Evolutionary conservation across 208 protist genomes (phyloP), one percentile per base, ranked within the genome.

Genomic region (Crithidia acanthocephali): DNA sequence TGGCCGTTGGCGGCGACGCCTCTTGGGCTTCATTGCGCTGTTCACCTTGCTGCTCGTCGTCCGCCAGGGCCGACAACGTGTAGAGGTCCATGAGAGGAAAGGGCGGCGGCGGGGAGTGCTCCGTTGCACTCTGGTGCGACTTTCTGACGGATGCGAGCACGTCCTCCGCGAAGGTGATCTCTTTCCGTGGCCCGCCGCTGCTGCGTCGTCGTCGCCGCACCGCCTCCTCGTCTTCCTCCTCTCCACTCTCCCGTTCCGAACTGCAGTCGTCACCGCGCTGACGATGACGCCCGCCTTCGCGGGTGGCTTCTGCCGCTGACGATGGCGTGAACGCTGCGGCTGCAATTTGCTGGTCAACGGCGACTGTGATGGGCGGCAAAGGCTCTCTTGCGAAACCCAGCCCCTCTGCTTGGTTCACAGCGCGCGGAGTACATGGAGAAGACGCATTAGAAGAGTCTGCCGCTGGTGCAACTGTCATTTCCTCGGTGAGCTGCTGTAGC

Each of bases 121-220:
- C 50, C 55, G 25, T 22, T 20, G 50, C 50, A 6, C 6, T 30
- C 6, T 55, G 50, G 3, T 25, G 44, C 44, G 32, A 2, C 20
- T 28, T 18, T 32, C 16, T 25, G 3, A 20, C 28, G 13, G n/a
- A 20, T 1, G 32, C 47, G 6, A 5, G 47, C 61, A 76, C 59
- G 2, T 76, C 58, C 18, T 56, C 57, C 27, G 72, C 63, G 44
- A 77, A 77, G 30, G 72, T 72, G 50, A 77, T 72, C 52, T 48
- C 72, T 35, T 77, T 77, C 1, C 72, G 63, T 16, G 47, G 37
- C 0, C 64, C 72, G 15, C 64, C 58, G 28, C 56, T 67, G 33
- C 59, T 64, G 57, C 72, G 72, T 22, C 63, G 57, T 8, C 64
- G 64, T 25, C 37, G 64, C 30, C 63, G 64, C 58, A 51, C 60